Base-by-base conservation (phyloP, 768 basidiomycete species). In the Suillus plorans region DNA sequence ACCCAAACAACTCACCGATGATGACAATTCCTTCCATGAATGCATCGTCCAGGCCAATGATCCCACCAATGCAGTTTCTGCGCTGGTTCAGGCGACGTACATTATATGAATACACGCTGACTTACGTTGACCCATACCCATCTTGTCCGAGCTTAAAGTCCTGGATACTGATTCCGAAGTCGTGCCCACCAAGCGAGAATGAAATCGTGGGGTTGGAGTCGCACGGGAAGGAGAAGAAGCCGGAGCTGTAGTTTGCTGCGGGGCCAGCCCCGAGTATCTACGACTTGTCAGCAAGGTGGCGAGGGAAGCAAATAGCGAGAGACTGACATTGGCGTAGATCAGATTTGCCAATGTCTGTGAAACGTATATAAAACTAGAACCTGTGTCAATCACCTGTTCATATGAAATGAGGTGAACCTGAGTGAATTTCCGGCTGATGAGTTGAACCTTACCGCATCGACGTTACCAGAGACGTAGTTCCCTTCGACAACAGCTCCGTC, bases 311-410 rank as follows among this genome's bases (percentile, higher is more conserved):
- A 14, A 18, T 2, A 25, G 42, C 45, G 8, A 2, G 3, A 14
- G 34, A 53, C 78, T 57, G 28, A 84, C 85, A 69, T 72, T 67
- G 3, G 68, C 61, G 73, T 89, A 90, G 63, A 90, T 80, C 10
- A 73, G 67, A 3, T 69, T 58, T 5, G 81, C 85, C 41, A 85
- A 67, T 0, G 69, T 49, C 45, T 75, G 71, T 2, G 87, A 86
- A 8, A 88, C 66, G 72, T 89, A 89, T 63, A 89, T 84, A 34
- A 89, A 77, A 36, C 87, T 85, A 4, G 88, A 88, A 37, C 89
- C 89, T 0, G 88, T 87, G 70, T 90, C 89, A 65, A 90, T 81
- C 22, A 87, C 86, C 88, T 89, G 10, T 36, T 34, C n/a, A 22
- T 7, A 39, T n/a, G 36, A 20, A 22, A 45, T 4, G 22, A 28